Evolutionary conservation across 2,329 filamentous ascomycete genomes (phyloP).

Genomic region (Cordyceps fumosorosea): DNA sequence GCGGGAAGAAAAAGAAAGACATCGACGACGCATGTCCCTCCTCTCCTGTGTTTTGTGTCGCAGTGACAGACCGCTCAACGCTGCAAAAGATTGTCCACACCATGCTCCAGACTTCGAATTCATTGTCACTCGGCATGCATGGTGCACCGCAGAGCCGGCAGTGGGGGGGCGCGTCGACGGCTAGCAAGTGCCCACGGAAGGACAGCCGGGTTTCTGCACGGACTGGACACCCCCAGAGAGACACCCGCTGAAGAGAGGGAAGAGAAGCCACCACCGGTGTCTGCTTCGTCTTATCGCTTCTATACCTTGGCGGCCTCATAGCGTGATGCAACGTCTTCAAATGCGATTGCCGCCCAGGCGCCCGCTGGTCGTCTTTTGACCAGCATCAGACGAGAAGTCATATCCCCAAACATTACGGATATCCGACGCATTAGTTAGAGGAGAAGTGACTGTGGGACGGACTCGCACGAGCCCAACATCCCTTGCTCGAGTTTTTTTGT

Average conservation of each 20-base stretch:
- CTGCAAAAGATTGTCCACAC: neutral
- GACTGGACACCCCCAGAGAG: neutral
- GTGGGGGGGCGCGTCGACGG: neutral
- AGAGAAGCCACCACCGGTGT: neutral
- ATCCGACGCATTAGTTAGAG: neutral
- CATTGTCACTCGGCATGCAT: neutral
- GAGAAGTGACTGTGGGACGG: neutral
- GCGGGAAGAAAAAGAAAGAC: neutral
- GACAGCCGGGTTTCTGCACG: neutral
- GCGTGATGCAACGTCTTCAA: slow-evolving; percentile 3
- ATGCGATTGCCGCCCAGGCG: slow-evolving; percentile 4
- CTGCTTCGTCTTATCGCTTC: neutral
- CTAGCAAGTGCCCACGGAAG: neutral
- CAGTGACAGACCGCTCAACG: neutral
- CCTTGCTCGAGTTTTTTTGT: neutral
- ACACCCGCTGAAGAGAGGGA: neutral
- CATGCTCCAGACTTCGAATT: neutral
- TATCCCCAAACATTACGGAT: neutral
- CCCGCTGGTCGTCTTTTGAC: neutral
- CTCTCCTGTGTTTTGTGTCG: neutral
- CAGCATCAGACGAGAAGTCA: neutral
- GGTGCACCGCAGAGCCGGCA: neutral
- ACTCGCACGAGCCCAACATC: neutral
- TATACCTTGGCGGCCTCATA: neutral
- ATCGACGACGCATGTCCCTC: neutral